A percentile compares a stretch with the other conserved stretches of the same genome.
phyloP scores from a whole-genome alignment of 441 rosid species.

The Viola pubescens region DNA sequence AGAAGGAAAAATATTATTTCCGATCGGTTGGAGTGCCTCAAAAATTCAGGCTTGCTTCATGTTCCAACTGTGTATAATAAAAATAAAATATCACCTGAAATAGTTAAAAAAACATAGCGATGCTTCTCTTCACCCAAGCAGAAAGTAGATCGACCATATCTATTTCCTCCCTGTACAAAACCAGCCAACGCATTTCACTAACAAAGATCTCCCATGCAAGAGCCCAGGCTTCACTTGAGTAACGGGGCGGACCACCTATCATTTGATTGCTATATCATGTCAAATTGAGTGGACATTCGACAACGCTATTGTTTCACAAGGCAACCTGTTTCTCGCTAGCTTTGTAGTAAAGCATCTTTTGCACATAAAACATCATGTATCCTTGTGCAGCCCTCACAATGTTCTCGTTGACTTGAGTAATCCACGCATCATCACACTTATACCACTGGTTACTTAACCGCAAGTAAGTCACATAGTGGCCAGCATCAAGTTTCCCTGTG shows the following conservation, averaged over 20 bases:
- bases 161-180: slow-evolving; percentile 6
- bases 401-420: slow-evolving; percentile 57
- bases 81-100: slow-evolving; percentile 9
- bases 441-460: slow-evolving; percentile 63
- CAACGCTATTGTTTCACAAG: slow-evolving; percentile 12
- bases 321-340: slow-evolving; percentile 41
- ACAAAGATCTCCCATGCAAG: not conserved
- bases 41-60: slow-evolving; percentile 37
- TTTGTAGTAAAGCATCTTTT: slow-evolving; percentile 56
- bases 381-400: slow-evolving; percentile 71
- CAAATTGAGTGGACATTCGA: not conserved
- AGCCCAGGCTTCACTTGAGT: too few relatives aligned
- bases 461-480: slow-evolving; percentile 62
- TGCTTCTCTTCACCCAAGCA: slow-evolving; percentile 8
- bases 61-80: slow-evolving; percentile 14
- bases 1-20: slow-evolving; percentile 12
- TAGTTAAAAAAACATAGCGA: slow-evolving; percentile 1
- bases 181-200: slow-evolving; percentile 13
- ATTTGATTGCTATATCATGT: not conserved
- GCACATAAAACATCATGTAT: slow-evolving; percentile 76
- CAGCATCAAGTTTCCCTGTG: slow-evolving; percentile 59
- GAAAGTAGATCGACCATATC: slow-evolving; percentile 12
- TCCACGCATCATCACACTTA: slow-evolving; percentile 76
- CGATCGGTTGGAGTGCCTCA: slow-evolving; percentile 29
- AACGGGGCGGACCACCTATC: slow-evolving; percentile 10